Evolutionary conservation across 2,329 filamentous ascomycete species (phyloP).

Genomic region (Alternaria atra): DNA sequence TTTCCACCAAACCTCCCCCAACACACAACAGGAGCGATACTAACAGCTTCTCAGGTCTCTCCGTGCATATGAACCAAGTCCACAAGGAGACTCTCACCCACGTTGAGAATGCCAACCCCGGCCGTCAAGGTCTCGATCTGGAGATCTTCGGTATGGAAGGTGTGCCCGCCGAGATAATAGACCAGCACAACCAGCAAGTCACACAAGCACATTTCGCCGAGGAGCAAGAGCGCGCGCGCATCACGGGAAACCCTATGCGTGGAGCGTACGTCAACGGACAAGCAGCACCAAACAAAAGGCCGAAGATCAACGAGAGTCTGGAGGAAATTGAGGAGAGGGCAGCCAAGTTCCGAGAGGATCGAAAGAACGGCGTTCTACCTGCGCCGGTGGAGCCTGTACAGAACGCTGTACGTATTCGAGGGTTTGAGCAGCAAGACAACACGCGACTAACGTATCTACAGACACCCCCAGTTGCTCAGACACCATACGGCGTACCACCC

Average conservation of each 20-base stretch:
- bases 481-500: slow-evolving; percentile 28
- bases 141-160: slow-evolving; percentile 99
- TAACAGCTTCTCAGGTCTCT: slow-evolving; percentile 70
- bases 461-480: slow-evolving; percentile 33
- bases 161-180: slow-evolving; percentile 84
- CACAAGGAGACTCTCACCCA: slow-evolving; percentile 90
- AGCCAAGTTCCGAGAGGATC: slow-evolving; percentile 58
- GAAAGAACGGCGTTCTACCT: slow-evolving; percentile 53
- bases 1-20: neutral
- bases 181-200: slow-evolving; percentile 86
- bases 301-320: slow-evolving; percentile 74
- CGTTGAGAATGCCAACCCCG: slow-evolving; percentile 91
- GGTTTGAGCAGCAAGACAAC: neutral
- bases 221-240: slow-evolving; percentile 81
- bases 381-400: slow-evolving; percentile 47
- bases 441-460: slow-evolving; percentile 21
- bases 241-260: slow-evolving; percentile 83
- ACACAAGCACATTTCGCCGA: slow-evolving; percentile 85
- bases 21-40: slow-evolving; percentile 1
- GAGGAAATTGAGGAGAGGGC: slow-evolving; percentile 83
- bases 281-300: slow-evolving; percentile 62
- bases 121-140: slow-evolving; percentile 83
- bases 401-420: slow-evolving; percentile 20
- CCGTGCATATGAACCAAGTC: slow-evolving; percentile 97
- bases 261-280: slow-evolving; percentile 52